Evolutionary conservation across 2,329 filamentous ascomycete species (phyloP).

Genomic region (Endocalyx cinctus): DNA sequence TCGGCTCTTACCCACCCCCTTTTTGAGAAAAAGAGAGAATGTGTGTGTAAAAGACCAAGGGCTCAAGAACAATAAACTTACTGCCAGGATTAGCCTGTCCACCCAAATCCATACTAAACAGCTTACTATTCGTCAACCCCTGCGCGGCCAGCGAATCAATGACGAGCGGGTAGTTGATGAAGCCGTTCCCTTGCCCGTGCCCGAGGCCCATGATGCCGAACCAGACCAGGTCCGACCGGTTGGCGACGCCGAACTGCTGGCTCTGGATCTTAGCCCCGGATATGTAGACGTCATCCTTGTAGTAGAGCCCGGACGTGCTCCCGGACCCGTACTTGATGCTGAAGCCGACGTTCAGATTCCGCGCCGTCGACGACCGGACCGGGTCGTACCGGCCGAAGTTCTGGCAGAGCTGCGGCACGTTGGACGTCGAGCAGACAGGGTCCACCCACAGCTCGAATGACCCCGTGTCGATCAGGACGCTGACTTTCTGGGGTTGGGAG

Average conservation of each 20-base stretch:
- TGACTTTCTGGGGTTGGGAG: conserved; percentile 32
- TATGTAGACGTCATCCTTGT: conserved; percentile 40
- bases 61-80: conserved; percentile 17
- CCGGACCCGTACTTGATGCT: conserved; percentile 34
- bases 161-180: conserved; percentile 48
- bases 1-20: no score
- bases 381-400: conserved; percentile 42
- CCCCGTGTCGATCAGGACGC: conserved; percentile 47
- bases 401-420: conserved; percentile 32
- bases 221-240: conserved; percentile 40
- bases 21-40: no score
- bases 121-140: conserved; percentile 43
- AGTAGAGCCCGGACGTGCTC: conserved; percentile 39
- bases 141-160: conserved; percentile 44
- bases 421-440: conserved; percentile 37
- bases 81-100: conserved; percentile 20
- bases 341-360: conserved; percentile 32
- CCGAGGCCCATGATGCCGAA: conserved; percentile 50
- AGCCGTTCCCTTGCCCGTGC: conserved; percentile 35
- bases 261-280: conserved; percentile 35
- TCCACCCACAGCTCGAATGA: conserved; percentile 54
- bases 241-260: conserved; percentile 48
- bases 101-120: conserved; percentile 48
- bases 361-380: conserved; percentile 33
- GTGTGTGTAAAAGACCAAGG: no score